A percentile compares a stretch with the other conserved stretches of the same genome.
These are phyloP conservation scores for Narthecium ossifragum DNA, from an alignment of 106 monocot genomes.

Conservation along the genomic window DNA sequence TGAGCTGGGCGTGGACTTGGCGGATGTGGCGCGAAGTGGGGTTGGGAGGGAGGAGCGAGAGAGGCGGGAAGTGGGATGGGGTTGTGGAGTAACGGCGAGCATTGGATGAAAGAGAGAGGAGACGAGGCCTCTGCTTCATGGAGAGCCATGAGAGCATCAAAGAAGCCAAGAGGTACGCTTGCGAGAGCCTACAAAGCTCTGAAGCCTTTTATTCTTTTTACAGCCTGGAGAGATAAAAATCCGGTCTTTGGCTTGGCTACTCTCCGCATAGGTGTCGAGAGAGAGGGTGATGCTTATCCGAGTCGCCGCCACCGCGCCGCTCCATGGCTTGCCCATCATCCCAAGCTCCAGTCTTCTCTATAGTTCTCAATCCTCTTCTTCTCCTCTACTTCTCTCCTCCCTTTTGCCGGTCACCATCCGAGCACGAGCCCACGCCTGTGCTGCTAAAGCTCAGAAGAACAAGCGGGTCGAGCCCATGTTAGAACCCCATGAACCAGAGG, in stretches of 20 bases:
- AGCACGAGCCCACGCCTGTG: neutral
- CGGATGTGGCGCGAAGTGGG: neutral
- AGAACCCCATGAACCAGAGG: slow-evolving; percentile 10
- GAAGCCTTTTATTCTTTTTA: too few relatives aligned
- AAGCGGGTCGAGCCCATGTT: neutral
- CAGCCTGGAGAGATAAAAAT: too few relatives aligned
- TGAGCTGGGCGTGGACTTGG: slow-evolving; percentile 9
- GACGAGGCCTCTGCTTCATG: too few relatives aligned
- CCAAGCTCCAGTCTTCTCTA: slow-evolving; percentile 7
- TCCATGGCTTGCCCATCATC: too few relatives aligned
- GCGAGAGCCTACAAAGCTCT: too few relatives aligned
- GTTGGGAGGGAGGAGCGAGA: slow-evolving; percentile 1
- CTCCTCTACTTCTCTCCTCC: slow-evolving; percentile 1
- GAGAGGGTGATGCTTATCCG: slow-evolving; percentile 22
- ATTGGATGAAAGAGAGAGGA: neutral
- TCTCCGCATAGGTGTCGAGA: too few relatives aligned
- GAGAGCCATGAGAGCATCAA: too few relatives aligned
- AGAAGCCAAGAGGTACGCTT: too few relatives aligned
- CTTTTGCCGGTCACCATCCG: neutral
- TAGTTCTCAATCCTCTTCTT: neutral
- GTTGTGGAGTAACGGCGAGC: neutral
- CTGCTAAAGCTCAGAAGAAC: neutral
- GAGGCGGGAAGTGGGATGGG: neutral
- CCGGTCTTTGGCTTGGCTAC: too few relatives aligned
- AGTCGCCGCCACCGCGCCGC: too few relatives aligned